Base-by-base conservation (phyloP, 2,329 filamentous ascomycete genomes). In the Penicillium psychrosexuale region DNA sequence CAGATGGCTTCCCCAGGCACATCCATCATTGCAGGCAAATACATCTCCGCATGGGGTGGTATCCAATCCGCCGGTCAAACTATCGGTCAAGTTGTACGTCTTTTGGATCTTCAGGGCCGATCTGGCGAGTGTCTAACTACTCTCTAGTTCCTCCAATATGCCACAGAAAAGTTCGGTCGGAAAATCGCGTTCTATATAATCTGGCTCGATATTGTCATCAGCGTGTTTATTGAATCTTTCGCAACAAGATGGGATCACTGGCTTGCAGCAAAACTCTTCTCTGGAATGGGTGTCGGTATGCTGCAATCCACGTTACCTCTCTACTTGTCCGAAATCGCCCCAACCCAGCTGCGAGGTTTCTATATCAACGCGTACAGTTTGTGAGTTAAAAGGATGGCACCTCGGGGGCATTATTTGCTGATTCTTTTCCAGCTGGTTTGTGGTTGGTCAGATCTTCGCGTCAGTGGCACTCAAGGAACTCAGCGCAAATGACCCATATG, bases 201-300 rank as follows among this genome's bases (percentile, higher is more conserved):
- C 45, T 74, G 71, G 70, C 42, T 69, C 7, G 63, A 70, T 7
- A 61, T 75, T 11, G 64, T 67, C 5, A 64, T 65, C 55, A 77
- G 75, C 44, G 63, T 76, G 19, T 66, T 75, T 15, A 67, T 68
- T 17, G 75, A 78, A 53, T 66, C 66, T 0, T 61, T 77, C 5
- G 69, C 72, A 1, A 66, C 69, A 2, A 57, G 53, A 2, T 78
- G 75, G 75, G 59, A 70, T 7, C 71, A 73, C 57, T 78, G 76
- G 75, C 69, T 77, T 0, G 68, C 72, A 8, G 66, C 66, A 7
- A 69, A 69, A 37, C 59, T 69, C 3, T 68, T 69, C 43, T 67
- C 66, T 2, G 77, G 76, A 12, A 72, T 77, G 53, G 77, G 74
- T 3, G 72, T 77, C 0, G 76, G 76, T 3, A 74, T 74, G 59